These are phyloP conservation scores for Epichloe bromicola DNA, from an alignment of 2,329 filamentous ascomycete genomes.

Conservation along the genomic window DNA sequence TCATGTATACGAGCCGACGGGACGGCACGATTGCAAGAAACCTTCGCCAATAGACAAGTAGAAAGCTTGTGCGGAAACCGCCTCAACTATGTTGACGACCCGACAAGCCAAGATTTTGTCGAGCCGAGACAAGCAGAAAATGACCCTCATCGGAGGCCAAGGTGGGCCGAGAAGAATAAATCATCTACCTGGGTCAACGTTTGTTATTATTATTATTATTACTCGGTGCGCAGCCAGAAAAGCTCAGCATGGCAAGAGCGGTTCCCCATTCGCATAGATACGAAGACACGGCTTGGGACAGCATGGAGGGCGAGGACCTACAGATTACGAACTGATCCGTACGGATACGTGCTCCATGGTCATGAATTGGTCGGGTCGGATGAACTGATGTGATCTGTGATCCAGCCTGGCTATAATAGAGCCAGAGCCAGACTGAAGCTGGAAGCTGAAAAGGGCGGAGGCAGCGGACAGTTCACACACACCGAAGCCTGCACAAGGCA, in stretches of 20 bases:
- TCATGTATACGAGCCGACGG: neutral
- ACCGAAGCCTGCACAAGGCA: conserved; percentile 1
- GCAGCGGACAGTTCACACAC: neutral
- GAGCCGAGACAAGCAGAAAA: neutral
- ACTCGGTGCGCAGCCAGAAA: neutral
- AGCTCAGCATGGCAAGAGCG: neutral
- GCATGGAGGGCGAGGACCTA: neutral
- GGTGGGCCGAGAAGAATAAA: neutral
- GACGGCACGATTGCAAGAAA: neutral
- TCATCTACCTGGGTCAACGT: neutral
- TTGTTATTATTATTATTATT: neutral
- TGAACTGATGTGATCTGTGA: neutral
- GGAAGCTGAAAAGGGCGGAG: conserved; percentile 2
- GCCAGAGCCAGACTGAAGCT: neutral
- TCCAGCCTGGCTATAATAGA: neutral
- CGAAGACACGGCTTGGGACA: neutral
- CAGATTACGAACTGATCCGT: neutral
- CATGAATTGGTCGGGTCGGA: neutral
- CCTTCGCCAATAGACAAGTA: neutral
- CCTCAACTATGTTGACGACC: neutral
- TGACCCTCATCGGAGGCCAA: neutral
- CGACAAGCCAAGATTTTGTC: neutral
- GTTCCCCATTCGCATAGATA: neutral
- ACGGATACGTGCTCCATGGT: too few species aligned
- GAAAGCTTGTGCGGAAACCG: neutral